These are phyloP conservation scores for Stropharia rugosoannulata DNA, from an alignment of 768 basidiomycete species.

Conservation along the genomic window DNA sequence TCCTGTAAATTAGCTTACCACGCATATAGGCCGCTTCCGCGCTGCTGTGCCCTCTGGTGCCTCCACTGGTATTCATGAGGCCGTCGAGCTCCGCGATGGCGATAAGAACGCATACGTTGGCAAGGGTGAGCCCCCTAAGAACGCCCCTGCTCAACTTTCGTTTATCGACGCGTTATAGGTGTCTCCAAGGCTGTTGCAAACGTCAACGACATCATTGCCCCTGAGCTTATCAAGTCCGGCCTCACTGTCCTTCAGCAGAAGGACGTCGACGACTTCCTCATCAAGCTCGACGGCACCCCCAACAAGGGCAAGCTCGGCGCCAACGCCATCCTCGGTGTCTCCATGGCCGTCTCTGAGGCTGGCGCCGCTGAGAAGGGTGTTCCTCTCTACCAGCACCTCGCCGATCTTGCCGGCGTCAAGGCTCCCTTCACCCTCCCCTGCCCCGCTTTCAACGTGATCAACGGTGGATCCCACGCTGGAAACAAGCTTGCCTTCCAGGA, in stretches of 20 bases:
- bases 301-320: conserved; percentile 99
- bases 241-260: conserved; percentile 88
- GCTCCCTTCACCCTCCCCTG: conserved; percentile 89
- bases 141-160: background rate
- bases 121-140: conserved; percentile 66
- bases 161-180: conserved; percentile 47
- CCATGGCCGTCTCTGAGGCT: conserved; percentile 92
- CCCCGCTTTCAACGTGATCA: conserved; percentile 99
- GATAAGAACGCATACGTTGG: conserved; percentile 93
- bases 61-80: conserved; percentile 97
- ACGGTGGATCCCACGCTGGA: conserved; percentile 98
- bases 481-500: conserved; percentile 99
- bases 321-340: conserved; percentile 98
- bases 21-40: conserved; percentile 76
- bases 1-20: background rate
- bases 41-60: conserved; percentile 97
- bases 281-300: conserved; percentile 94
- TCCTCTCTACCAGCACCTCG: conserved; percentile 95
- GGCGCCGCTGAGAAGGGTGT: conserved; percentile 93
- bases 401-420: conserved; percentile 93
- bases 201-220: conserved; percentile 90
- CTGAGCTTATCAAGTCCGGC: conserved; percentile 81
- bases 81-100: conserved; percentile 97
- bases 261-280: conserved; percentile 96
- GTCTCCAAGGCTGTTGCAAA: conserved; percentile 92